These are phyloP conservation scores for Colletotrichum siamense DNA, from an alignment of 2,329 filamentous ascomycete species.

Conservation along the genomic window DNA sequence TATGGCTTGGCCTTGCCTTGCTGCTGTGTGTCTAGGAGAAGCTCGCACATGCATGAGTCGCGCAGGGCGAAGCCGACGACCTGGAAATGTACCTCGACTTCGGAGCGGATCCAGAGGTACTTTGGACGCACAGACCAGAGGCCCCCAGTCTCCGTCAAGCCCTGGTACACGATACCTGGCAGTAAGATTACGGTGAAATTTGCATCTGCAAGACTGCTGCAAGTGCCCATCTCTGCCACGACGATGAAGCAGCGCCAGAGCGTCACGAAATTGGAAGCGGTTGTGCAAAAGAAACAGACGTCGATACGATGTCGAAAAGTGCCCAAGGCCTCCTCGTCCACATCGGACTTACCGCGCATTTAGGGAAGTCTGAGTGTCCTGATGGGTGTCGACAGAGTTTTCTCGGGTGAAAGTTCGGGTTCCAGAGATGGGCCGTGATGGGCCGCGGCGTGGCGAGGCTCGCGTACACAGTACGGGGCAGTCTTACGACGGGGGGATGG, in stretches of 20 bases:
- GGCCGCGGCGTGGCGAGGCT: constrained; percentile 20
- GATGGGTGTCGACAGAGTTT: constrained; percentile 16
- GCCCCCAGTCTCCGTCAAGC: neutral
- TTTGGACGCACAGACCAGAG: constrained; percentile 5
- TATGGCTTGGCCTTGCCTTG: neutral
- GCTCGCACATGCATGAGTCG: constrained; percentile 20
- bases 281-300: neutral
- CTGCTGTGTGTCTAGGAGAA: neutral
- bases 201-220: constrained; percentile 17
- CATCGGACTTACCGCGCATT: neutral
- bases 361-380: neutral
- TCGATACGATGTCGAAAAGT: neutral
- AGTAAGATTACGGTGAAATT: constrained; percentile 20
- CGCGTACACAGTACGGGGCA: constrained; percentile 11
- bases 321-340: no score
- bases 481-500: neutral
- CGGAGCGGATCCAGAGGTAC: constrained; percentile 4
- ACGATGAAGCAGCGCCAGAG: neutral
- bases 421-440: neutral
- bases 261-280: neutral
- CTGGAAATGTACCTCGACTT: constrained; percentile 16
- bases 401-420: constrained; percentile 7
- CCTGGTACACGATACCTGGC: constrained; percentile 16
- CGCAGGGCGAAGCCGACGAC: neutral
- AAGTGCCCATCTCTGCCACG: constrained; percentile 5